These are phyloP conservation scores for Amanita inopinata DNA, from an alignment of 768 basidiomycete genomes.

Conservation along the genomic window DNA sequence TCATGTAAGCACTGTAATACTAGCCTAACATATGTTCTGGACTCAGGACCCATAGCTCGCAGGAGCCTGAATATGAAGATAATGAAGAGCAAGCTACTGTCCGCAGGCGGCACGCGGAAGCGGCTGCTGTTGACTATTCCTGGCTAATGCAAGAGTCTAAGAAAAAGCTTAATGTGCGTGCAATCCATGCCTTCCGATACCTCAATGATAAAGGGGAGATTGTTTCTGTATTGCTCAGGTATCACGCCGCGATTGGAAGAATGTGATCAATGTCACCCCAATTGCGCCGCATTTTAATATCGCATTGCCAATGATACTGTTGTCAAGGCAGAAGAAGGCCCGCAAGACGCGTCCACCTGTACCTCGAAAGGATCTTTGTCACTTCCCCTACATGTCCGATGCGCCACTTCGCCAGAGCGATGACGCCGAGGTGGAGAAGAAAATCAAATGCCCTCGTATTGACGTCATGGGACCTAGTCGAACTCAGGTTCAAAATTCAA, in stretches of 20 bases:
- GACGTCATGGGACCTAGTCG: conserved; percentile 18
- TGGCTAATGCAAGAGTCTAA: conserved; percentile 19
- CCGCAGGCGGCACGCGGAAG: conserved; percentile 29
- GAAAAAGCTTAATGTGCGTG: conserved; percentile 13
- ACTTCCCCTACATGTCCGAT: no score
- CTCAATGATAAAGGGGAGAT: no score
- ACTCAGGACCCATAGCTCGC: conserved; percentile 23
- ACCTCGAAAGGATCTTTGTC: no score
- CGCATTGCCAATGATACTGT: no score
- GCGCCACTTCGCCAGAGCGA: no score
- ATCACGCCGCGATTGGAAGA: not conserved
- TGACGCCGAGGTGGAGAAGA: no score
- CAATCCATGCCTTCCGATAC: no score
- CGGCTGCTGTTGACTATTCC: conserved; percentile 29
- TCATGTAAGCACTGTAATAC: conserved; percentile 23
- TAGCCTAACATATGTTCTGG: not conserved
- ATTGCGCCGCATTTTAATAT: no score
- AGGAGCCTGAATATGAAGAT: conserved; percentile 43
- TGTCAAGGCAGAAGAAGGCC: no score
- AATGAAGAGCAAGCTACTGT: conserved; percentile 29
- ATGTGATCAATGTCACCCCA: no score
- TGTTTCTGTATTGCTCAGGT: not conserved
- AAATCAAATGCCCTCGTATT: not conserved
- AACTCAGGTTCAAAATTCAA: no score
- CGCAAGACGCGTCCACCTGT: no score